A percentile compares a stretch with the other conserved stretches of the same genome.
These are phyloP conservation scores for Phaffomyces thermotolerans DNA, from an alignment of 805 yeast genomes.

Conservation along the genomic window DNA sequence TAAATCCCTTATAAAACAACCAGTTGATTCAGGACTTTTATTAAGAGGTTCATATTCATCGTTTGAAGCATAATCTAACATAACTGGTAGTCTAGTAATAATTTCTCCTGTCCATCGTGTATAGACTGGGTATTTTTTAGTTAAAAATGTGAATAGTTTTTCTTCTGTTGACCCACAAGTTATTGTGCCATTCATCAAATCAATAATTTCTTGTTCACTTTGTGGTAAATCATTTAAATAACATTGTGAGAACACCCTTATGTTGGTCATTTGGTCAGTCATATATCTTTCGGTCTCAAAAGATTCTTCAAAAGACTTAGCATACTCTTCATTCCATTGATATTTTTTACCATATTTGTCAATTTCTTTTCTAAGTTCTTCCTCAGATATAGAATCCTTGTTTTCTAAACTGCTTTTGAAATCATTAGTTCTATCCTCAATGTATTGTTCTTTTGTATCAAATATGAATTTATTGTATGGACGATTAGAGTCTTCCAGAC, in stretches of 20 bases:
- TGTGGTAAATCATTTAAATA: conserved; percentile 9
- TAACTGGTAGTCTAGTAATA: conserved; percentile 12
- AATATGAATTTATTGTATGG: conserved; percentile 20
- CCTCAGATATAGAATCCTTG: conserved; percentile 8
- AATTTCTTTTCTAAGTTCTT: conserved; percentile 9
- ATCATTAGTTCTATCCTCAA: conserved; percentile 13
- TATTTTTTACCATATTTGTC: conserved; percentile 6
- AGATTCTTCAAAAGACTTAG: conserved; percentile 11
- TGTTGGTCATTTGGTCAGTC: conserved; percentile 18
- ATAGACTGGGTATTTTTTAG: conserved; percentile 32
- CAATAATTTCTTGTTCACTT: conserved; percentile 6
- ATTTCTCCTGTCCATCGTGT: conserved; percentile 34
- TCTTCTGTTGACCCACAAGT: conserved; percentile 24
- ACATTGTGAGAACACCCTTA: conserved; percentile 24
- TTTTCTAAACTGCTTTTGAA: conserved; percentile 12
- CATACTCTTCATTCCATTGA: conserved; percentile 16
- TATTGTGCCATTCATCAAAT: conserved; percentile 5
- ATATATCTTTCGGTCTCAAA: conserved; percentile 19
- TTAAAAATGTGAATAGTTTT: conserved; percentile 35
- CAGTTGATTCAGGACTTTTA: not conserved
- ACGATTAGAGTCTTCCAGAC: conserved; percentile 12
- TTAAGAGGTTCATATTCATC: not conserved
- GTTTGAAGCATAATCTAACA: conserved; percentile 10
- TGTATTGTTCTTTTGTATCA: conserved; percentile 18
- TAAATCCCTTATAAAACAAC: conserved; percentile 22